Base-by-base conservation (phyloP, 768 basidiomycete species). In the Dendrothele bispora region DNA sequence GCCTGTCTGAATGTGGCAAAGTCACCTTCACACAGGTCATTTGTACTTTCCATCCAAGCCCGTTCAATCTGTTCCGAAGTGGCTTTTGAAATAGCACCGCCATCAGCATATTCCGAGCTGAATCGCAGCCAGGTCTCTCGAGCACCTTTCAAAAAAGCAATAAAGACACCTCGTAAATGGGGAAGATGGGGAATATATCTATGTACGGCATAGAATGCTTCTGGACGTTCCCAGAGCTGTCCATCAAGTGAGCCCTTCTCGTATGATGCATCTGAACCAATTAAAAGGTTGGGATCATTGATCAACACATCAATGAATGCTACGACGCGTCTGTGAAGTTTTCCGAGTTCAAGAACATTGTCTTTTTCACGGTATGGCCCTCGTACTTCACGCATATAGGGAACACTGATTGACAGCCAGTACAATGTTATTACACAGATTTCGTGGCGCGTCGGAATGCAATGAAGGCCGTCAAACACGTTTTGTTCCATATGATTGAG, bases 401-500 rank as follows among this genome's bases (percentile, higher is more conserved):
- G n/a, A n/a, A n/a, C n/a, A n/a, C 27, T 51, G 38, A 48, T 20
- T n/a, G 30, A 48, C 18, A 24, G 46, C 4, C 27, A 32, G 24
- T 53, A 45, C 11, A 53, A 26, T 12, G 35, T 39, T 3, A 58
- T 47, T 11, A 41, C 43, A 15, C 32, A 39, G 6, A 56, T 34
- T 35, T 58, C 59, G 7, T 39, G 45, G 15, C 50, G 37, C 1
- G 52, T 58, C 4, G 49, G 49, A 5, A 39, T 42, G 36, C 56
- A 56, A 3, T 27, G 20, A 5, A 60, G 40, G 14, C 38, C 49
- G 4, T 54, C 32, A 20, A 41, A 56, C 11, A 61, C 24, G 29
- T 65, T 65, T 7, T 37, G 17, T 38, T 65, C 59, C 29, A 65
- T 46, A 39, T 64, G 40, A 29, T 48, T 64, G 51, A 60, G 50